Evolutionary conservation across 2,329 filamentous ascomycete genomes (phyloP).

Genomic region (Macrophomina phaseolina): DNA sequence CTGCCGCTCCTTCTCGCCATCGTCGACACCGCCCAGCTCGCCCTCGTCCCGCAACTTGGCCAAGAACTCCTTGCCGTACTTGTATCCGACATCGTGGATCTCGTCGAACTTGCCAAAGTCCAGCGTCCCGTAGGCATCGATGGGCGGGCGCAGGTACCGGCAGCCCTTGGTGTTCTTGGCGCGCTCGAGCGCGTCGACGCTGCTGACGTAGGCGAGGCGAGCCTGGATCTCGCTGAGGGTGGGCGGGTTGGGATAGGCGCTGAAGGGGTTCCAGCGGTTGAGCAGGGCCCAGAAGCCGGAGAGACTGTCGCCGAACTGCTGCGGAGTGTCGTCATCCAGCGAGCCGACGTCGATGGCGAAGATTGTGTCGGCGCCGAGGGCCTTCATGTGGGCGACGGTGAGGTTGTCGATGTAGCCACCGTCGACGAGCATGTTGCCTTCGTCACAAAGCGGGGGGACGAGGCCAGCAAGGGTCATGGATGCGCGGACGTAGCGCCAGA

Average conservation of each 20-base stretch:
- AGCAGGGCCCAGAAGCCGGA: conserved; percentile 94
- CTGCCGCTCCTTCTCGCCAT: conserved; percentile 58
- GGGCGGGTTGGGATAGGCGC: conserved; percentile 84
- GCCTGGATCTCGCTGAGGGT: conserved; percentile 96
- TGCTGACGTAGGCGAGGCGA: conserved; percentile 90
- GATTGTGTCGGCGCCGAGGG: conserved; percentile 87
- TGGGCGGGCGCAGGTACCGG: conserved; percentile 93
- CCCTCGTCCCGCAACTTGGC: conserved; percentile 79
- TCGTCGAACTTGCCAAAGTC: conserved; percentile 99
- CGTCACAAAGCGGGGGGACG: conserved; percentile 91
- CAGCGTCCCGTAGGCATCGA: conserved; percentile 90
- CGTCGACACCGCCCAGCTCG: conserved; percentile 64
- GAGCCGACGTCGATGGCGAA: conserved; percentile 95
- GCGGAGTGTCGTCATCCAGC: conserved; percentile 88
- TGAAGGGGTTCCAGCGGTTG: conserved; percentile 98
- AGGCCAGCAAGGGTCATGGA: conserved; percentile 96
- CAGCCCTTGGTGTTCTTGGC: conserved; percentile 91
- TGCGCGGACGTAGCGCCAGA: conserved; percentile 94
- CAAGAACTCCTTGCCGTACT: conserved; percentile 82
- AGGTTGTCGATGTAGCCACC: conserved; percentile 97
- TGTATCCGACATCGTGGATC: conserved; percentile 88
- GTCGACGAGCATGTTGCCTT: conserved; percentile 94
- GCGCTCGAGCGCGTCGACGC: conserved; percentile 89
- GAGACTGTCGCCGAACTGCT: conserved; percentile 90
- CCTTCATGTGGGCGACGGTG: conserved; percentile 97